Base-by-base conservation (phyloP, 306 rosid species). In the Dalbergia cochinchinensis region DNA sequence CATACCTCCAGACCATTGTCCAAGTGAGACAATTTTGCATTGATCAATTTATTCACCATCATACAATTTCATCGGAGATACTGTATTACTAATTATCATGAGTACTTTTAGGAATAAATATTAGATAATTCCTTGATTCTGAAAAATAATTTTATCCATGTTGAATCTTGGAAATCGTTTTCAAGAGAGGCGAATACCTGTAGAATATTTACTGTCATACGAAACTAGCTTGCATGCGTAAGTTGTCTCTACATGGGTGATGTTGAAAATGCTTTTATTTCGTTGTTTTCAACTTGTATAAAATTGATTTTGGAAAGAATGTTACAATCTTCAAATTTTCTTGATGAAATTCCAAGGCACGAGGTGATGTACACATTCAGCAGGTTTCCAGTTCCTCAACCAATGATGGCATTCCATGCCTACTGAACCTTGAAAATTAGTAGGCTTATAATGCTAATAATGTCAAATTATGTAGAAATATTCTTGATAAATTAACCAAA, bases 141-240 rank as follows among this genome's bases (percentile, higher is more conserved):
- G 48, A 53, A 74, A 54, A 53, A 35, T 44, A 35, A 61, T 19
- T 16, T 63, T 26, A 74, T 69, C 22, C 82, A 64, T 65, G 82
- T 82, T 82, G 82, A 76, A 74, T 78, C 42, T 78, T 58, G 51
- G 5, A 69, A 14, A 76, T 85, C 76, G 62, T 74, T 78, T 73
- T 85, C 77, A 78, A 8, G 22, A 78, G 50, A 8, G 72, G 7
- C 13, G 64, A 82, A 63, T 64, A 77, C 67, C 18, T 62, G 47
- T 69, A 54, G 75, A 78, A 74, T 82, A 85, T 74, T 74, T 18
- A 47, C 65, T 57, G 73, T 85, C 73, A 82, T 57, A 62, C 44
- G 65, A 71, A 73, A 47, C 59, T 37, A 48, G 65, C 82, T 74
- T 74, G 68, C 88, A 59, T 15, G 64, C 76, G 76, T 69, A 85